Evolutionary conservation across 345 rosid genomes (phyloP), one percentile per base, ranked within the genome.

Genomic region (Aquilaria malaccensis): DNA sequence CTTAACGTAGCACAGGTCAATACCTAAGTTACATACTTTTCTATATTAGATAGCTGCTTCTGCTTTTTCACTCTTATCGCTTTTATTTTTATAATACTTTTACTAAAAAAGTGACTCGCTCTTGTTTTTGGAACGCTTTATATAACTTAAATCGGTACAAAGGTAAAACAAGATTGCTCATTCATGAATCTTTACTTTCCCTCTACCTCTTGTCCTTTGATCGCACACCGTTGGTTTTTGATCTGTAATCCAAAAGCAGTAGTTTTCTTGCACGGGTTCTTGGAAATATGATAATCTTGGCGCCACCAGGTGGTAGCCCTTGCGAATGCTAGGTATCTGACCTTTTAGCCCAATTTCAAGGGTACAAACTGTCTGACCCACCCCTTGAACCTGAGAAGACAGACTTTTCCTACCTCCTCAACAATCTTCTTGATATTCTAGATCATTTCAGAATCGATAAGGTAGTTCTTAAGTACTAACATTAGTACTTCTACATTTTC

Each of bases 241-340:
- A 37, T 37, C 43, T 55, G 3, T 33, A 55, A 33, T 31, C 58
- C 58, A 3, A 55, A 55, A 5, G 78, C 55, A 60, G 79, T 78
- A 10, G 53, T 83, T 14, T 78, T 78, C 77, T 58, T 83, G 59
- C 81, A 83, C 3, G 83, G 83, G 14, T 83, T 83, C 59, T 85
- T 81, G 3, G 81, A 83, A 75, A 76, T 76, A 66, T 83, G 85
- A 83, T 83, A 80, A 72, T 69, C 81, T 0, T 80, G 81, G 84
- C 77, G 79, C 30, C 68, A 80, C 75, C 81, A 77, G 76, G 73
- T 80, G 79, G 53, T 77, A 47, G 82, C 78, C 11, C 57, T 76
- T 10, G 80, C 81, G 4, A 56, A 41, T 0, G 63, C 73, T 7
- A 84, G 81, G 1, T 80, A 61, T 71, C 66, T 79, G 7, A 71